Base-by-base conservation (phyloP, 495 filamentous ascomycete genomes). In the Annulohypoxylon nitens region DNA sequence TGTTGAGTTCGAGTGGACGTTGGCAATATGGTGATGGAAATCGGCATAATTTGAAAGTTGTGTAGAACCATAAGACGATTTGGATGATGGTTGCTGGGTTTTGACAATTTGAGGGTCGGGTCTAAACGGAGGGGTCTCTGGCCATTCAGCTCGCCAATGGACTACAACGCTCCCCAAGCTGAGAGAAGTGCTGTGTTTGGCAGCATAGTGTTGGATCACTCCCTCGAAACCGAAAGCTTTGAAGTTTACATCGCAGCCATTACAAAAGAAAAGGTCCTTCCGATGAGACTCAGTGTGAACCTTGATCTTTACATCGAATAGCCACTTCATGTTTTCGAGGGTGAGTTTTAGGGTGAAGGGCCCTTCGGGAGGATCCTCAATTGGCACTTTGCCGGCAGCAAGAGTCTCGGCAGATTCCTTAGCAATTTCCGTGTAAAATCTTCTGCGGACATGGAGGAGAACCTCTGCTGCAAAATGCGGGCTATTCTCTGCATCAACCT, bases 321-420 rank as follows among this genome's bases (percentile, higher is more conserved):
- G 82, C 88, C 89, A 95, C 78, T 92, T 94, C 92, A 95, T 93
- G 76, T 93, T 93, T 74, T 94, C 92, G 66, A 95, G 82, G 1
- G 90, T 90, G 51, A 94, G 78, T 71, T 85, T 89, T 69, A 84
- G 82, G 2, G 83, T 87, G 30, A 83, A 87, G 0, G 88, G 84
- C 2, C 85, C 87, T 69, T 88, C 82, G 7, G 84, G 83, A 26
- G 85, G 82, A 70, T 88, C 88, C 20, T 61, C 34, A 34, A 78
- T 67, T 5, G 81, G 76, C 34, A 78, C 67, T 62, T 78, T 75
- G 25, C 84, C 83, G n/a, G 83, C 78, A 43, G 82, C 81, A n/a
- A 73, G 76, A 51, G 83, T 78, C 25, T 80, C 79, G 18, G 75
- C 79, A 73, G 85, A 82, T 61, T 87, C 84, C 41, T 86, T 82